These are phyloP conservation scores for Rubroshorea leprosula DNA, from an alignment of 345 rosid genomes.

Conservation along the genomic window DNA sequence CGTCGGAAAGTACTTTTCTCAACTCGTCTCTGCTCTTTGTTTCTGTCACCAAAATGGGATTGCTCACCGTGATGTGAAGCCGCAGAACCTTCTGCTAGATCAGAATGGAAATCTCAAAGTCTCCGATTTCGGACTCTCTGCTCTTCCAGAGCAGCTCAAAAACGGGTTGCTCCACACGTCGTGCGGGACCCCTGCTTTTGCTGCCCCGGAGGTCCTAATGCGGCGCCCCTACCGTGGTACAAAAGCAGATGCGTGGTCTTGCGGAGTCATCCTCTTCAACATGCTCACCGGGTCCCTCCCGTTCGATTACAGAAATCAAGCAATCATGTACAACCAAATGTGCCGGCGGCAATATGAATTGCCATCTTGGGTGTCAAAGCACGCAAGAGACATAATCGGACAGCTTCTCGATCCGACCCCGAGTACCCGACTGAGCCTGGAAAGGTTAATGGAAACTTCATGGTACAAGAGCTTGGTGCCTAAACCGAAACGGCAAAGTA, in stretches of 20 bases:
- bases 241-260: conserved; percentile 85
- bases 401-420: conserved; percentile 84
- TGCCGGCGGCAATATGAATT: conserved; percentile 47
- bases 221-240: conserved; percentile 58
- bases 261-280: conserved; percentile 71
- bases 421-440: conserved; percentile 53
- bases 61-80: conserved; percentile 86
- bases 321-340: conserved; percentile 51
- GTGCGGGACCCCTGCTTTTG: conserved; percentile 74
- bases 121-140: conserved; percentile 75
- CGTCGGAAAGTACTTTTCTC: conserved; percentile 67
- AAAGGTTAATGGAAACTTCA: conserved; percentile 30
- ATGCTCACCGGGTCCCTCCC: conserved; percentile 57
- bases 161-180: conserved; percentile 60
- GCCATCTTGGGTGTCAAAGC: conserved; percentile 51
- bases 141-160: conserved; percentile 54
- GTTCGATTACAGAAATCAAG: conserved; percentile 51
- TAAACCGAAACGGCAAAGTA: background rate
- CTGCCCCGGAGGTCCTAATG: conserved; percentile 69
- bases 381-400: conserved; percentile 42
- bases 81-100: conserved; percentile 79
- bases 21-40: conserved; percentile 63
- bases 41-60: conserved; percentile 61
- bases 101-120: conserved; percentile 55
- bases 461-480: conserved; percentile 54